phyloP scores from a whole-genome alignment of 257 asterid species.

The Hygrophila difformis region DNA sequence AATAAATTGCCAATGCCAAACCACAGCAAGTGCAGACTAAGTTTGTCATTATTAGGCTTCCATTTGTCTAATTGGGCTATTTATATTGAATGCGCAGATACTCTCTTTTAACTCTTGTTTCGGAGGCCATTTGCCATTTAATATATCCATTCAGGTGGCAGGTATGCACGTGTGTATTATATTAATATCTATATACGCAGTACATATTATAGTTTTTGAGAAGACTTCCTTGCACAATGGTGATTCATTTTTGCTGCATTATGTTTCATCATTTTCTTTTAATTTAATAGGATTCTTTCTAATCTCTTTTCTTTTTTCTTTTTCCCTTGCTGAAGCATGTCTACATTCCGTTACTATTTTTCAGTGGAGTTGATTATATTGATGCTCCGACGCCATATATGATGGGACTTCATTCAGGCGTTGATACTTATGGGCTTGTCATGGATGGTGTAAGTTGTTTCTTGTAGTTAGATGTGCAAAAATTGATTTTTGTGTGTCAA shows the following conservation, averaged over 20 bases:
- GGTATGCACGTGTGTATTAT: constrained; percentile 48
- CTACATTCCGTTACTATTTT: constrained; percentile 97
- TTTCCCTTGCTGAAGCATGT: constrained; percentile 99
- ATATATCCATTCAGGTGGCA: constrained; percentile 99
- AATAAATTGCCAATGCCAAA: too few relatives aligned
- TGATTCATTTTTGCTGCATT: too few relatives aligned
- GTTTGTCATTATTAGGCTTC: too few relatives aligned
- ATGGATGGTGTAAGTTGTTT: constrained; percentile 94
- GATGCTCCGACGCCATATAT: constrained; percentile 99
- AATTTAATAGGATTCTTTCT: constrained; percentile 41
- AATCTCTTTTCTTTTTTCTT: constrained; percentile 41
- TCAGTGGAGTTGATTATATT: constrained; percentile 99
- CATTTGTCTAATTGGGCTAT: too few relatives aligned
- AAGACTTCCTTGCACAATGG: too few relatives aligned
- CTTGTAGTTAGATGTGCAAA: constrained; percentile 12
- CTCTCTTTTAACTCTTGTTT: constrained; percentile 88
- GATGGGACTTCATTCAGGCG: constrained; percentile 99
- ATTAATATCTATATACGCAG: too few relatives aligned
- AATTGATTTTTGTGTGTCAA: background rate
- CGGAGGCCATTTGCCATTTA: constrained; percentile 96
- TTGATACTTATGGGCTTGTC: constrained; percentile 77
- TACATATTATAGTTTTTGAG: too few relatives aligned
- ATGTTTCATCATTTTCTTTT: constrained; percentile 21
- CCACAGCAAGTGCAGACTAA: too few relatives aligned
- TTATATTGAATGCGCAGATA: constrained; percentile 46